Percentiles rank a stretch among this genome's conserved stretches.
Conservation (phyloP, 2,329 filamentous ascomycete genomes). For the Chaetomiaceae sp. region DNA sequence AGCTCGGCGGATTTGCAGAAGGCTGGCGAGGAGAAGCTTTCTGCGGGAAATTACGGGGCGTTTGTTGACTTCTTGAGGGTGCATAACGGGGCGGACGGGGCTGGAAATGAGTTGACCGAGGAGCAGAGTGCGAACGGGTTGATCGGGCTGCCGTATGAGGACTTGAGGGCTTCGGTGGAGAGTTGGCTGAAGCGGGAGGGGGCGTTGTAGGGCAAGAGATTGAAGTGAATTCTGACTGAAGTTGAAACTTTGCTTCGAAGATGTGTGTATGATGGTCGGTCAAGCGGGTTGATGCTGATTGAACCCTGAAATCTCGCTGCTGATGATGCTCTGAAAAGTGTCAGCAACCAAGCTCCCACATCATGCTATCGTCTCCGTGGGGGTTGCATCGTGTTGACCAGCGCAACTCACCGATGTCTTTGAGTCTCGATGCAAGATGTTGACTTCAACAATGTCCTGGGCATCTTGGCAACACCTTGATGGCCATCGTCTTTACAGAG, state of each 20-base stretch:
- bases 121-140: conserved; percentile 24
- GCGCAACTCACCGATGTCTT: too few species aligned
- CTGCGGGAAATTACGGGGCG: conserved; percentile 36
- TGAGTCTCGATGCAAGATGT: not conserved
- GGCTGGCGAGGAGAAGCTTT: conserved; percentile 39
- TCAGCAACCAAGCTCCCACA: too few species aligned
- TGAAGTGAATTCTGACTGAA: too few species aligned
- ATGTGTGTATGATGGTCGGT: too few species aligned
- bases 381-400: too few species aligned
- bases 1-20: conserved; percentile 34
- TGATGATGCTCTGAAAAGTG: too few species aligned
- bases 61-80: conserved; percentile 30
- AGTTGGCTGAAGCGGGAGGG: conserved; percentile 18
- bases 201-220: conserved; percentile 22
- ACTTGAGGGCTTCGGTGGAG: conserved; percentile 17
- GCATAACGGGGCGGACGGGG: conserved; percentile 35
- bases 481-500: not conserved
- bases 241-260: too few species aligned
- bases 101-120: conserved; percentile 29
- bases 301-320: too few species aligned
- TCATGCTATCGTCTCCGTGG: too few species aligned
- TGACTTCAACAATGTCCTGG: not conserved
- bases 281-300: too few species aligned
- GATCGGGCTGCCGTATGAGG: conserved; percentile 21
- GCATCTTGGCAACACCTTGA: conserved; percentile 6